phyloP scores from a whole-genome alignment of 169 alveolate species.

The Eimeria acervulina region DNA sequence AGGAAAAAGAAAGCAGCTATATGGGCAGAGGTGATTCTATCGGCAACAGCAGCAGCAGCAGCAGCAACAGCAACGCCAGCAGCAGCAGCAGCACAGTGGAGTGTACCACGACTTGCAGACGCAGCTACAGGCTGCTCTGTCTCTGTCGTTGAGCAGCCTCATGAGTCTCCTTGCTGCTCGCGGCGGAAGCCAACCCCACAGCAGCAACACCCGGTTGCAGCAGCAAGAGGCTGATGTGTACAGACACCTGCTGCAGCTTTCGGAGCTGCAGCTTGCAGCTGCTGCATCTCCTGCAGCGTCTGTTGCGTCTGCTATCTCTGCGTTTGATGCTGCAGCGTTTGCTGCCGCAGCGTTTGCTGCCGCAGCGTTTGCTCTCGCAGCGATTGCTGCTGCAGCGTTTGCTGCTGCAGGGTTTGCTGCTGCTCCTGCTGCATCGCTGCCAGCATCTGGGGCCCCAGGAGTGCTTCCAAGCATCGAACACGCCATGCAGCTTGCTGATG shows the following conservation, averaged over 20 bases:
- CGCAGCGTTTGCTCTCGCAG: not conserved
- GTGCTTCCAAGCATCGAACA: not conserved
- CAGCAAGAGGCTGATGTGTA: not conserved
- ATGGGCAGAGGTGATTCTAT: not conserved
- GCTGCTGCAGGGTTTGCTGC: constrained; percentile 1
- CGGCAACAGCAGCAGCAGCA: not conserved
- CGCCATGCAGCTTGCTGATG: not conserved
- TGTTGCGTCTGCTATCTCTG: not conserved
- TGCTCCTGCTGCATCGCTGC: not conserved
- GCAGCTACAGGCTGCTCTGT: constrained; percentile 18
- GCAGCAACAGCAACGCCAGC: not conserved
- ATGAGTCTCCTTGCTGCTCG: not conserved
- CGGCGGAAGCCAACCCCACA: not conserved
- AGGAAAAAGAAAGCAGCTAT: not conserved
- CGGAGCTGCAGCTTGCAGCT: not conserved
- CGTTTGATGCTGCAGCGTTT: not conserved
- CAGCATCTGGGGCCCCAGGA: too few species aligned
- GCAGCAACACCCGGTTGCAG: not conserved
- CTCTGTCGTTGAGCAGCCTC: not conserved
- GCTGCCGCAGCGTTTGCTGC: constrained; percentile 1
- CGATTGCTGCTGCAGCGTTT: not conserved
- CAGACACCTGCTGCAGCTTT: too few species aligned
- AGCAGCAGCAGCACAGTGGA: not conserved
- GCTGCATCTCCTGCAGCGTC: not conserved
- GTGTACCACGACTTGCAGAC: constrained; percentile 2